Conservation (phyloP, 306 rosid species). For the Morella rubra region DNA sequence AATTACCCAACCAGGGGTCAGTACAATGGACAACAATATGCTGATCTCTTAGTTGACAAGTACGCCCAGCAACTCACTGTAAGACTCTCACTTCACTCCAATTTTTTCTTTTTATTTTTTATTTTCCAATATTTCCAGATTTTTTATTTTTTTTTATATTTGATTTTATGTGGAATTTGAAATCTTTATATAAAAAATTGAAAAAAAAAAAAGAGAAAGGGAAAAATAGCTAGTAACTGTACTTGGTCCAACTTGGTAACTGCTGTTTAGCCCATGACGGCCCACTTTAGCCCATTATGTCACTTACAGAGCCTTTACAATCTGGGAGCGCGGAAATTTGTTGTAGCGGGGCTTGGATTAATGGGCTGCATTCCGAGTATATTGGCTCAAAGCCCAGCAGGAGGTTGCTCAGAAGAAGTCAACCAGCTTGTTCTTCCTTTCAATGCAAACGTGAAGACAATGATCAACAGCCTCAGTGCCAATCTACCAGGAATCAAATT, state of each 20-base stretch:
- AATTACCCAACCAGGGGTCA: constrained; percentile 70
- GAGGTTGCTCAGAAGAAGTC: constrained; percentile 72
- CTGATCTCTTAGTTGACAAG: constrained; percentile 60
- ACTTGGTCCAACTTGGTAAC: no score
- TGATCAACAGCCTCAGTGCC: constrained; percentile 52
- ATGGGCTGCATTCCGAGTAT: constrained; percentile 95
- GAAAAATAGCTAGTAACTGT: no score
- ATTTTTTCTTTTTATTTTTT: neutral
- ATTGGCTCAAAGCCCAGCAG: constrained; percentile 62
- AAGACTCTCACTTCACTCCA: constrained; percentile 14
- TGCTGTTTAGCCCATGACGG: neutral
- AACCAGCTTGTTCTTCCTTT: constrained; percentile 72
- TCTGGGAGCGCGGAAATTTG: constrained; percentile 88
- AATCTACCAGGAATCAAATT: constrained; percentile 71
- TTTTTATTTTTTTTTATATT: no score
- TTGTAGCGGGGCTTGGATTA: constrained; percentile 61
- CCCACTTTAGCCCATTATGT: neutral
- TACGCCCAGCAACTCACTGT: constrained; percentile 74
- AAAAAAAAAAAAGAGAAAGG: no score
- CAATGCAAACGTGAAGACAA: constrained; percentile 65
- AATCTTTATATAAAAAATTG: no score
- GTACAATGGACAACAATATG: constrained; percentile 65
- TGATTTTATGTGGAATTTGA: no score
- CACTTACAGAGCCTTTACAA: constrained; percentile 63
- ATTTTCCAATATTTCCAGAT: no score